These are phyloP conservation scores for Candida pini DNA, from an alignment of 805 yeast genomes.

Conservation along the genomic window DNA sequence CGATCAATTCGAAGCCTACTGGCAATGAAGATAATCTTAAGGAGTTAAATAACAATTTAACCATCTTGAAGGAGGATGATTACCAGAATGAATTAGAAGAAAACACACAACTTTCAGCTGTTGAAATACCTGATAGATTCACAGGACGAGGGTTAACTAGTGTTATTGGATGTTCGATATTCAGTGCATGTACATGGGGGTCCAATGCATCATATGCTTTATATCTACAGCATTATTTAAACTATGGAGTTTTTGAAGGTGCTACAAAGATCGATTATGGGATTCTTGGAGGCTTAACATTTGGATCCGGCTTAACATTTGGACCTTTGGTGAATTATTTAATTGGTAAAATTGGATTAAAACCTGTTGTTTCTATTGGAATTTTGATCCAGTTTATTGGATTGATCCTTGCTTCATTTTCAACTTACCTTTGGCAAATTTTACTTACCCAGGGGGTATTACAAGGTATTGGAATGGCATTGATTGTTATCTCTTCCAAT, in stretches of 20 bases:
- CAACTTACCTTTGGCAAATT: conserved; percentile 58
- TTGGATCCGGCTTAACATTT: conserved; percentile 46
- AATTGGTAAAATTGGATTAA: conserved; percentile 40
- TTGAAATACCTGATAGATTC: conserved; percentile 56
- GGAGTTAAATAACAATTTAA: no score
- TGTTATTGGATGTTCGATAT: conserved; percentile 41
- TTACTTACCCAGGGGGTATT: conserved; percentile 65
- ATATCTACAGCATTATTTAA: conserved; percentile 52
- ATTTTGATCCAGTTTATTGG: conserved; percentile 46
- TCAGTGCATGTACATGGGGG: conserved; percentile 68
- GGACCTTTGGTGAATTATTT: conserved; percentile 43
- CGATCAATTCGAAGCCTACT: no score
- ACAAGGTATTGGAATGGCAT: conserved; percentile 52
- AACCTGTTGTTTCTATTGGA: conserved; percentile 41
- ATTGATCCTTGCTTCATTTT: conserved; percentile 53
- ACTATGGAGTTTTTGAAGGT: conserved; percentile 44
- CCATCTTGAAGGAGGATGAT: no score
- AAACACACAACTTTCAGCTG: no score
- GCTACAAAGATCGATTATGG: conserved; percentile 58
- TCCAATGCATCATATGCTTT: conserved; percentile 64
- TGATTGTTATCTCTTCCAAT: conserved; percentile 53
- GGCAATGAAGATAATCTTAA: no score
- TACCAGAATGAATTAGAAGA: no score
- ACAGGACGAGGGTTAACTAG: conserved; percentile 55
- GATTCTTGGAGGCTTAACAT: conserved; percentile 61